phyloP scores from a whole-genome alignment of 768 basidiomycete species.

The Mycena latifolia region DNA sequence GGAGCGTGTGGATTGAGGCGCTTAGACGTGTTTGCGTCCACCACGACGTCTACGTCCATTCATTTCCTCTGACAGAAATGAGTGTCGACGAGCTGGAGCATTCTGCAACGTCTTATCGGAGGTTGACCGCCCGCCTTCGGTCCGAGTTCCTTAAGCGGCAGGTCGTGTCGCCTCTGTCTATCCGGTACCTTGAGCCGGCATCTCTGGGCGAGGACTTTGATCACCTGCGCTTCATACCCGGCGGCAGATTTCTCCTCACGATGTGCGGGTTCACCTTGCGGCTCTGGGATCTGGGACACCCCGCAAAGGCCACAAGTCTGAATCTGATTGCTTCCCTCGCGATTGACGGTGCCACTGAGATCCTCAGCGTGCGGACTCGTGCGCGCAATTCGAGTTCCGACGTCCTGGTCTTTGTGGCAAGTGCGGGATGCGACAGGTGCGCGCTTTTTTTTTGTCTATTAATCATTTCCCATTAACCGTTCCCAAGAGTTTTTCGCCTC shows the following conservation, averaged over 20 bases:
- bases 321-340: conserved; percentile 16
- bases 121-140: conserved; percentile 25
- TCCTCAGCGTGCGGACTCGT: conserved; percentile 19
- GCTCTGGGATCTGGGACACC: conserved; percentile 28
- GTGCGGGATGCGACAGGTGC: background rate
- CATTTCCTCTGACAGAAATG: conserved; percentile 21
- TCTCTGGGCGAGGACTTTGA: conserved; percentile 22
- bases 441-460: background rate
- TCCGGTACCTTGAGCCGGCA: background rate
- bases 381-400: conserved; percentile 11
- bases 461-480: background rate
- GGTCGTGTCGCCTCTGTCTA: background rate
- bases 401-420: conserved; percentile 16
- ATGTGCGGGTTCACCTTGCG: background rate
- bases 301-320: no score
- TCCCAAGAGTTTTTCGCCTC: conserved; percentile 13
- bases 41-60: conserved; percentile 23
- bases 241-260: conserved; percentile 30
- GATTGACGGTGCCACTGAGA: background rate
- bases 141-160: background rate
- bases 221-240: conserved; percentile 29
- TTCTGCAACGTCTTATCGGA: conserved; percentile 10
- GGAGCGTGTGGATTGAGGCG: conserved; percentile 26
- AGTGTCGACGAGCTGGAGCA: conserved; percentile 16
- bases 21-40: conserved; percentile 18